phyloP scores from a whole-genome alignment of 2,329 filamentous ascomycete species.

The Cladosporium oxysporum region DNA sequence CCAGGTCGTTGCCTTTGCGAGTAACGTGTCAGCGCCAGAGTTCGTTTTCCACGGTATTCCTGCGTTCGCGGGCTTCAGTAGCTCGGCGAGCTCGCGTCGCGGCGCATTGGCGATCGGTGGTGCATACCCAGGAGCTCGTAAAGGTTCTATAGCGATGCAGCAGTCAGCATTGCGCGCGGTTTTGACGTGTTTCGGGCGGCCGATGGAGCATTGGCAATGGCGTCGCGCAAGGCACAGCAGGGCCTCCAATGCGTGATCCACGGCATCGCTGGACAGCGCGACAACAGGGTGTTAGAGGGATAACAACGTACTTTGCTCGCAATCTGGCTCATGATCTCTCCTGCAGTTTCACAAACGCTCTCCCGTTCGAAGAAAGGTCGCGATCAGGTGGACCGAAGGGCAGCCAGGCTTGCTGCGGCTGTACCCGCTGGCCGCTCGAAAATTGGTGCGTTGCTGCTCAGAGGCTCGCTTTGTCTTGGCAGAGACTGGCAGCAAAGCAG shows the following conservation, averaged over 20 bases:
- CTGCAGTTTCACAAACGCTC: constrained; percentile 21
- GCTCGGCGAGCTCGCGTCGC: constrained; percentile 13
- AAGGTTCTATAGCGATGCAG: constrained; percentile 68
- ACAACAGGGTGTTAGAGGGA: constrained; percentile 14
- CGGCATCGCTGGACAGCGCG: constrained; percentile 1
- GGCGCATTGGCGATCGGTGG: constrained; percentile 5
- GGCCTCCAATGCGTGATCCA: constrained; percentile 6
- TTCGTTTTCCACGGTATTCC: background rate
- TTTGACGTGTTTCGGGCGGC: background rate
- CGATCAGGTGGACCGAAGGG: constrained; percentile 18
- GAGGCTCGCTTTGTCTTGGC: background rate
- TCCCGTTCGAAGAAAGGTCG: constrained; percentile 19
- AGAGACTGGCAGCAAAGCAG: background rate
- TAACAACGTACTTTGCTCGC: constrained; percentile 30
- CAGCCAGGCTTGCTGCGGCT: constrained; percentile 7
- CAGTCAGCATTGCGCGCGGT: constrained; percentile 15
- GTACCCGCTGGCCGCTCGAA: constrained; percentile 1
- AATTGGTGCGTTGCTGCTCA: background rate
- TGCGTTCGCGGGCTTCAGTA: constrained; percentile 21
- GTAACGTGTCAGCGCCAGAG: constrained; percentile 13
- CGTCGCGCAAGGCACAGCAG: constrained; percentile 21
- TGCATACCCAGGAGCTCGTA: constrained; percentile 94
- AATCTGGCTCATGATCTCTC: constrained; percentile 27
- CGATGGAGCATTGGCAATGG: constrained; percentile 19
- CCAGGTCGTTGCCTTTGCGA: constrained; percentile 65